Base-by-base conservation (phyloP, 495 filamentous ascomycete species). In the Penicillium canariense region DNA sequence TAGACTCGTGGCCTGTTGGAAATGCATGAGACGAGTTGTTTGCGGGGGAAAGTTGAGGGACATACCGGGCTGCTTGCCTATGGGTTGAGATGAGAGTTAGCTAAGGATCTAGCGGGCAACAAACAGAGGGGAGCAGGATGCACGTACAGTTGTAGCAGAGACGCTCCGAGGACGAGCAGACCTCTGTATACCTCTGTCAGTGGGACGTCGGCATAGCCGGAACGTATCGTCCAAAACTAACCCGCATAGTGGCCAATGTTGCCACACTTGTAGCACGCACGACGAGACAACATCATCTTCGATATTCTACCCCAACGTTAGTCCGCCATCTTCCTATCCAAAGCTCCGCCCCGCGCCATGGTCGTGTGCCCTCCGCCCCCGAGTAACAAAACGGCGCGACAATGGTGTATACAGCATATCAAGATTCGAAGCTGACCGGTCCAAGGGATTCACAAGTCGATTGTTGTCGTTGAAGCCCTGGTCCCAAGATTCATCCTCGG, bases 221-320 rank as follows among this genome's bases (percentile, higher is more conserved):
- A 43, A 52, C 32, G 12, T 36, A 30, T 44, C 52, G 14, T 20
- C 22, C 20, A 22, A 52, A 60, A 77, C 82, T 73, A 72, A 87
- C 84, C 84, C 62, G 94, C 94, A 71, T 95, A 97, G 79, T 99
- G 94, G 73, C 94, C 94, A 70, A 99, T 91, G 68, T 96, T 96
- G 76, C 95, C 95, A 81, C 95, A 99, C 80, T 99, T 99, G 83
- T 97, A 99, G 85, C 95, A 99, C 58, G 93, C 95, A 74, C 95
- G 89, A 73, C 94, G 90, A 70, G 91, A 93, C 68, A 97, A 83
- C 63, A 95, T 96, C 78, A 92, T 93, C 86, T 91, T 94, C 72
- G 48, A 59, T 66, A 57, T 63, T 71, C 48, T 65, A 50, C 43
- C 36, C 3, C 31, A 54, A 36, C n/a, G 49, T 61, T 45, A 62